A percentile compares a stretch with the other conserved stretches of the same genome.
These are phyloP conservation scores for Colletotrichum sp. DNA, from an alignment of 2,329 filamentous ascomycete species.

Conservation along the genomic window DNA sequence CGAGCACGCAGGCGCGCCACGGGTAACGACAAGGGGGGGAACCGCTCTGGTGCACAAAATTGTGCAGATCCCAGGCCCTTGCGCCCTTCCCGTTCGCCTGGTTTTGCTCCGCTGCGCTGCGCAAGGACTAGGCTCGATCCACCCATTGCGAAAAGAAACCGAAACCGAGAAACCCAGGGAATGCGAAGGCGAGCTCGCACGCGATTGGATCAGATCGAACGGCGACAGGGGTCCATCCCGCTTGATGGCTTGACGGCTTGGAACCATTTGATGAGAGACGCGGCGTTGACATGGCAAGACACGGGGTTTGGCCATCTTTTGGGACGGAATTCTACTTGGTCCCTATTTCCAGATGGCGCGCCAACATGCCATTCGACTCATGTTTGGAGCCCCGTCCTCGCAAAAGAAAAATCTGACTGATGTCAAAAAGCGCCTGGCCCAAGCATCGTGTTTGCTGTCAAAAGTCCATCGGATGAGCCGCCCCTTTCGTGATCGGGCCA, in stretches of 20 bases:
- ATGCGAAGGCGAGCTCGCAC: not conserved
- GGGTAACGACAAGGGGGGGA: not conserved
- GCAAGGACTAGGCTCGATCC: not conserved
- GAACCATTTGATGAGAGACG: not conserved
- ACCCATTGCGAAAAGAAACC: not conserved
- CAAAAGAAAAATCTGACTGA: not conserved
- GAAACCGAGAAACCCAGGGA: constrained; percentile 4
- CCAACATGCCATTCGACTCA: not conserved
- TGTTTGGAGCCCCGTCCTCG: not conserved
- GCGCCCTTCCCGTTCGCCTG: not conserved
- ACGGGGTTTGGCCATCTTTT: not conserved
- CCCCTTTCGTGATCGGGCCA: not conserved
- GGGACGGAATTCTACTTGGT: not conserved
- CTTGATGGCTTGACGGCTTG: not conserved
- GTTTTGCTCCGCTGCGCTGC: not conserved
- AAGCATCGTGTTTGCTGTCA: not conserved
- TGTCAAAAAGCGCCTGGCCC: not conserved
- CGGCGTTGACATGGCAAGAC: not conserved
- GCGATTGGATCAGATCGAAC: not conserved
- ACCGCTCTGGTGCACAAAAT: constrained; percentile 2
- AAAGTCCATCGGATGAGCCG: not conserved
- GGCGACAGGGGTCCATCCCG: not conserved
- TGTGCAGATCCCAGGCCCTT: not conserved
- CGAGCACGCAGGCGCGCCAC: not conserved
- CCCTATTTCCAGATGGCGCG: not conserved